Evolutionary conservation across 2,329 filamentous ascomycete species (phyloP), one percentile per base, ranked within the genome.

Genomic region (Xylaria sp.): DNA sequence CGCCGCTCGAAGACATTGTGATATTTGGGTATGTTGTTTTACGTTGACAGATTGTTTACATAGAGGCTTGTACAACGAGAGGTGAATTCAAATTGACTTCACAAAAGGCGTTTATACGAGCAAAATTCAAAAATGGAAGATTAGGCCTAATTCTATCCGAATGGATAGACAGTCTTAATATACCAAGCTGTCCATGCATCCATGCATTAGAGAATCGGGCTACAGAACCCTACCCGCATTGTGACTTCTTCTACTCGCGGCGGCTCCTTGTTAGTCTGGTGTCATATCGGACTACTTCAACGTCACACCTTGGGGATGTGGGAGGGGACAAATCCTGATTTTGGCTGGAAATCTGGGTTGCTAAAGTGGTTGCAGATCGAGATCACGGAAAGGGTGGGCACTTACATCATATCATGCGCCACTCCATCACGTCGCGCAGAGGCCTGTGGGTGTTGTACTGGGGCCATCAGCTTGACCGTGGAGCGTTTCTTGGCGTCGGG

Each of bases 351-450:
- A 58, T 41, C 38, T 47, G 33, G 46, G 49, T 13, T 47, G 23
- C 35, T 51, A 35, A 38, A 61, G 54, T 52, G 60, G 37, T 49
- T 51, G 54, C 44, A 53, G 64, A 67, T 67, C 64, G 59, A 65
- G 64, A 65, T 67, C 41, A 46, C 29, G 38, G 46, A 54, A 37
- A 40, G 40, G 29, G 43, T 52, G 47, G 54, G 17, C 21, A 46
- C 46, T 63, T 62, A 65, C 64, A 67, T 67, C 64, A 67, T 67
- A 67, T 67, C 64, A 67, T 67, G 48, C 51, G 58, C 58, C 58
- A 49, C 55, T 58, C 27, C 10, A 48, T 52, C 47, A 59, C 33
- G 37, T n/a, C n/a, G n/a, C n/a, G n/a, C n/a, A n/a, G n/a, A n/a
- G n/a, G n/a, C n/a, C 51, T 21, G 43, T 29, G 21, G 41, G 35